Conservation (phyloP, 768 basidiomycete genomes). For the Panellus pusillus region DNA sequence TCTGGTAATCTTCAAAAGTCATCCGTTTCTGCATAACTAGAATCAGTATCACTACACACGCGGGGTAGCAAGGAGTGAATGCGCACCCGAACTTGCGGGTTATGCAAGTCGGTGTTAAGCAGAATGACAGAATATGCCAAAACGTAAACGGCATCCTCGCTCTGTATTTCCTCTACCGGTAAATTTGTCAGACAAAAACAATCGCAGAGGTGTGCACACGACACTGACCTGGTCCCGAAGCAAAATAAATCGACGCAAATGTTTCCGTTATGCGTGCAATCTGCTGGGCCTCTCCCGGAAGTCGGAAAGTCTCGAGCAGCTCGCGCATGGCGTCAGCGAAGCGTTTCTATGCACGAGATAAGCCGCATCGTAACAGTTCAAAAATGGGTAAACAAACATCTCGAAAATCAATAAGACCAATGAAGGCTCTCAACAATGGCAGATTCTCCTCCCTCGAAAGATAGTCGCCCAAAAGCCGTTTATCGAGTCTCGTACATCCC, state of each 20-base stretch:
- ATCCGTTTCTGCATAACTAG: slow-evolving; percentile 78
- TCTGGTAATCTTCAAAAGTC: slow-evolving; percentile 91
- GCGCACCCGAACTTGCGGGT: slow-evolving; percentile 85
- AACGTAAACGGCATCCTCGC: slow-evolving; percentile 91
- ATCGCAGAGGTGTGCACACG: neutral
- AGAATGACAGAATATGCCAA: slow-evolving; percentile 94
- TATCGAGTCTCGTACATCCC: slow-evolving; percentile 81
- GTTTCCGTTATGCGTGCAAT: slow-evolving; percentile 92
- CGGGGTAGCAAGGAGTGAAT: neutral
- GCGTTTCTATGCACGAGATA: slow-evolving; percentile 65
- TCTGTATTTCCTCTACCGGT: slow-evolving; percentile 79
- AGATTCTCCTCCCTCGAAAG: slow-evolving; percentile 86
- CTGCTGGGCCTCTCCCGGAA: slow-evolving; percentile 95
- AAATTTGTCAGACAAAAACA: slow-evolving; percentile 3
- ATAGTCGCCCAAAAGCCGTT: slow-evolving; percentile 90
- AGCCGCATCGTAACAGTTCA: neutral
- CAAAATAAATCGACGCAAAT: slow-evolving; percentile 90
- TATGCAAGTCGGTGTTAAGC: slow-evolving; percentile 97
- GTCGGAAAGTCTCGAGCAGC: slow-evolving; percentile 86
- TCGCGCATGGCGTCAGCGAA: slow-evolving; percentile 96
- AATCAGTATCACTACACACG: neutral
- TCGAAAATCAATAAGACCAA: slow-evolving; percentile 87
- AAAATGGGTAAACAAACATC: slow-evolving; percentile 50
- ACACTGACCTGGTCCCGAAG: slow-evolving; percentile 70
- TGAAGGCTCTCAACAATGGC: slow-evolving; percentile 83